Evolutionary conservation across 768 basidiomycete species (phyloP).

Genomic region (Leccinum imitatum): DNA sequence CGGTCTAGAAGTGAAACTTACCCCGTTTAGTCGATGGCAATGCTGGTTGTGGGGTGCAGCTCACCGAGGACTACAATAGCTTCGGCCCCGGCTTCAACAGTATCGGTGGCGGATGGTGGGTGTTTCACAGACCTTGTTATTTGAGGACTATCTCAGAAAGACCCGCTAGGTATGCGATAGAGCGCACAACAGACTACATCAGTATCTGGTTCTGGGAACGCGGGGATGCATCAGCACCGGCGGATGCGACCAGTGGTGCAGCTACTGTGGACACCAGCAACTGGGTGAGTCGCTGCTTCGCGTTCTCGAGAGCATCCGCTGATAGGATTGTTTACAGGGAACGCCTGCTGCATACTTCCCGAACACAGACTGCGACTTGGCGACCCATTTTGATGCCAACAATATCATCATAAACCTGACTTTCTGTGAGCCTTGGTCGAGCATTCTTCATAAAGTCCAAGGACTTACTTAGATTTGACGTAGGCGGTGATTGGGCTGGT

Average conservation of each 20-base stretch:
- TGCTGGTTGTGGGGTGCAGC: conserved; percentile 38
- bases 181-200: conserved; percentile 35
- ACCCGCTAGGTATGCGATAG: conserved; percentile 37
- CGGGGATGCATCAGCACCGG: conserved; percentile 30
- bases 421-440: conserved; percentile 27
- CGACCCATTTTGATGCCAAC: conserved; percentile 34
- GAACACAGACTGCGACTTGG: conserved; percentile 41
- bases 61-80: conserved; percentile 25
- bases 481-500: conserved; percentile 35
- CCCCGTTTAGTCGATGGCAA: conserved; percentile 28
- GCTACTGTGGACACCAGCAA: conserved; percentile 17
- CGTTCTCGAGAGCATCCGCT: background rate
- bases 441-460: background rate
- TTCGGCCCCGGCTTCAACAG: conserved; percentile 32
- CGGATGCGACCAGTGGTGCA: conserved; percentile 29
- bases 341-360: conserved; percentile 37
- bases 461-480: background rate
- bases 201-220: conserved; percentile 45
- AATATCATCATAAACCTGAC: conserved; percentile 37
- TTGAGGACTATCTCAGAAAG: background rate
- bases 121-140: background rate
- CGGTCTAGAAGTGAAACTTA: conserved; percentile 2
- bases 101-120: conserved; percentile 42
- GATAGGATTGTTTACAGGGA: conserved; percentile 19
- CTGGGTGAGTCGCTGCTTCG: conserved; percentile 20